A percentile compares a stretch with the other conserved stretches of the same genome.
Evolutionary conservation across 805 yeast genomes (phyloP).

Genomic region (Schwanniomyces sp.): DNA sequence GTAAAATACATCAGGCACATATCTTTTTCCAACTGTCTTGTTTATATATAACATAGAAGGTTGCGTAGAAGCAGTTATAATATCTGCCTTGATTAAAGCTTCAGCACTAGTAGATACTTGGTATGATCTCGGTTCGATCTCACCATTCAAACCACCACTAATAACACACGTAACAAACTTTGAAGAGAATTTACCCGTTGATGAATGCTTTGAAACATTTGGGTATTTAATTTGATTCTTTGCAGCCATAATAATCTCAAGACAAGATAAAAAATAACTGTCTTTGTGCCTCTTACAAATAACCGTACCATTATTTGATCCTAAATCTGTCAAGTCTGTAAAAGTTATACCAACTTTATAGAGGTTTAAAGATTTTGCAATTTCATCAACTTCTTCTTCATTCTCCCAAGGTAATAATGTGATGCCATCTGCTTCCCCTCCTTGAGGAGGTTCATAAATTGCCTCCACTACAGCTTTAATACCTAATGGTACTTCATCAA

Average conservation of each 20-base stretch:
- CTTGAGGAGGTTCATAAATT: slow-evolving; percentile 90
- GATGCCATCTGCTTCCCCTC: slow-evolving; percentile 82
- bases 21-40: slow-evolving; percentile 67
- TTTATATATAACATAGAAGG: slow-evolving; percentile 85
- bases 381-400: slow-evolving; percentile 49
- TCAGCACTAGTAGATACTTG: slow-evolving; percentile 90
- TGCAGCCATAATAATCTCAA: slow-evolving; percentile 84
- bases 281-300: slow-evolving; percentile 90
- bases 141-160: slow-evolving; percentile 84
- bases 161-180: slow-evolving; percentile 92
- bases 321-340: slow-evolving; percentile 88
- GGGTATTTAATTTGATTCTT: slow-evolving; percentile 68
- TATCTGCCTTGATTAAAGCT: slow-evolving; percentile 81
- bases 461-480: slow-evolving; percentile 93
- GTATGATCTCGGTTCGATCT: slow-evolving; percentile 86
- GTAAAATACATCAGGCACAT: slow-evolving; percentile 93
- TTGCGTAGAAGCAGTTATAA: slow-evolving; percentile 84
- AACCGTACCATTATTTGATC: slow-evolving; percentile 84
- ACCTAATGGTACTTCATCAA: slow-evolving; percentile 87
- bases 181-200: slow-evolving; percentile 69
- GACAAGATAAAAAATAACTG: slow-evolving; percentile 84
- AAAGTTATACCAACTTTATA: slow-evolving; percentile 78
- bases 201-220: slow-evolving; percentile 62
- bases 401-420: slow-evolving; percentile 58
- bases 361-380: slow-evolving; percentile 63